These are phyloP conservation scores for Raphidocelis subcapitata DNA, from an alignment of 139 green algal species.

Conservation along the genomic window DNA sequence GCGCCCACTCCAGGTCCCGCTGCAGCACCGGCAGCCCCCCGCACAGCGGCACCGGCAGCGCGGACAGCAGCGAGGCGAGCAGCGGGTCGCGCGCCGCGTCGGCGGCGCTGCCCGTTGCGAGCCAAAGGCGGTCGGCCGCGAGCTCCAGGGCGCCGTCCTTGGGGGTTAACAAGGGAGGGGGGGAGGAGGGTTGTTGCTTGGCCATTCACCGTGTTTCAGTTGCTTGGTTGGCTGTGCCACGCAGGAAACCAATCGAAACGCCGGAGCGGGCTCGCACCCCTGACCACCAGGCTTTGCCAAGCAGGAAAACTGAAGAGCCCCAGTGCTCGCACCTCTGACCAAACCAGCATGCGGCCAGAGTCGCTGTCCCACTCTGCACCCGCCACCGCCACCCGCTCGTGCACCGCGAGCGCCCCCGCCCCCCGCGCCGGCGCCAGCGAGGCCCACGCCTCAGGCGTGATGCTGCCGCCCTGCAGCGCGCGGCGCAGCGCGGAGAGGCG, in stretches of 20 bases:
- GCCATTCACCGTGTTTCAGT: too few species aligned
- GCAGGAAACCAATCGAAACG: too few species aligned
- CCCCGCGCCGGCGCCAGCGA: background rate
- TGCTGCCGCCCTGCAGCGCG: slow-evolving; percentile 6
- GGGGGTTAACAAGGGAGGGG: background rate
- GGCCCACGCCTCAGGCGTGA: slow-evolving; percentile 6
- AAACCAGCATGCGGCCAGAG: background rate
- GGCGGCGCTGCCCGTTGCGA: slow-evolving; percentile 17
- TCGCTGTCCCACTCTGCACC: slow-evolving; percentile 12
- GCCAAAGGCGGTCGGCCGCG: slow-evolving; percentile 14
- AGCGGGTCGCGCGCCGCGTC: slow-evolving; percentile 7
- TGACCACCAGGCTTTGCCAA: background rate
- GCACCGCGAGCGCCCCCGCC: background rate
- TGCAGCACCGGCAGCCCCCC: slow-evolving; percentile 22
- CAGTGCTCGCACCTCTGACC: background rate
- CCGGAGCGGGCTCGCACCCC: too few species aligned
- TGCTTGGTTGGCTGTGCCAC: too few species aligned
- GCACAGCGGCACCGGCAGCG: background rate
- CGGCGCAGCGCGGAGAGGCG: too few species aligned
- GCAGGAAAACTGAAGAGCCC: background rate
- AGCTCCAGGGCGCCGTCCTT: slow-evolving; percentile 7
- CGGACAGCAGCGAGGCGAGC: slow-evolving; percentile 4
- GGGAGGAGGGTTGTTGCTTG: too few species aligned
- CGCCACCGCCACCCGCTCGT: background rate
- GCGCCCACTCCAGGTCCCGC: background rate